Conservation (phyloP, 768 basidiomycete species). For the Lactifluus volemus region DNA sequence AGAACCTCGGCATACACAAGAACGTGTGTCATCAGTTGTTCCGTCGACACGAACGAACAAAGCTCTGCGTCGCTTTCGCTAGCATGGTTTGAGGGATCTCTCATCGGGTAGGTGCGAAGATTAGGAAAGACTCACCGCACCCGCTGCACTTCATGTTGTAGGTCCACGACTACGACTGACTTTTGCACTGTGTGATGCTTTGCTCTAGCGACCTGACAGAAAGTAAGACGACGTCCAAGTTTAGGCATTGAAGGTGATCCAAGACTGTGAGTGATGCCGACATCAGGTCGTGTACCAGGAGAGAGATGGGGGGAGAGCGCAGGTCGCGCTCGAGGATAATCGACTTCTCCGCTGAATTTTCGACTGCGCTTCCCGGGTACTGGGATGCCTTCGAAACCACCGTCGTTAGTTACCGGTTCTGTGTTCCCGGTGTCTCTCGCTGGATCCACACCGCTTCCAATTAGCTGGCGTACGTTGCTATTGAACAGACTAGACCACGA, state of each 20-base stretch:
- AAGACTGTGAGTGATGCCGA: constrained; percentile 15
- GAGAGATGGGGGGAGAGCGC: neutral
- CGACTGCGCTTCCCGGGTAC: constrained; percentile 20
- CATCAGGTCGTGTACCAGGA: constrained; percentile 35
- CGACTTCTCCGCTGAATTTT: constrained; percentile 2
- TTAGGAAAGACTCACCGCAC: constrained; percentile 6
- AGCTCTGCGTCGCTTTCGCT: neutral
- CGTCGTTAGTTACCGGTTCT: constrained; percentile 15
- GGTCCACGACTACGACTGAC: constrained; percentile 30
- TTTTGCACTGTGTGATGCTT: constrained; percentile 29
- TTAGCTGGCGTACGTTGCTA: constrained; percentile 56
- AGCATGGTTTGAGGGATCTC: neutral
- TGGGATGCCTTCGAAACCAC: constrained; percentile 25
- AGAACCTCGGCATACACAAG: constrained; percentile 68
- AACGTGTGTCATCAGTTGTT: constrained; percentile 46
- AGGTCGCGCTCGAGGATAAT: neutral
- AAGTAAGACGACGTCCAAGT: constrained; percentile 29
- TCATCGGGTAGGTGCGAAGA: neutral
- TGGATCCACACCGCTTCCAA: constrained; percentile 48
- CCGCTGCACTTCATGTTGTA: constrained; percentile 17
- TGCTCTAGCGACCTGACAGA: constrained; percentile 34
- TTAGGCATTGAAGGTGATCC: neutral
- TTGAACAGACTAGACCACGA: constrained; percentile 80
- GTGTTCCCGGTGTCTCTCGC: constrained; percentile 32
- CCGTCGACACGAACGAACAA: constrained; percentile 21